Conservation (phyloP, 202 grass and related monocot species). For the Miscanthus sacchariflorus region DNA sequence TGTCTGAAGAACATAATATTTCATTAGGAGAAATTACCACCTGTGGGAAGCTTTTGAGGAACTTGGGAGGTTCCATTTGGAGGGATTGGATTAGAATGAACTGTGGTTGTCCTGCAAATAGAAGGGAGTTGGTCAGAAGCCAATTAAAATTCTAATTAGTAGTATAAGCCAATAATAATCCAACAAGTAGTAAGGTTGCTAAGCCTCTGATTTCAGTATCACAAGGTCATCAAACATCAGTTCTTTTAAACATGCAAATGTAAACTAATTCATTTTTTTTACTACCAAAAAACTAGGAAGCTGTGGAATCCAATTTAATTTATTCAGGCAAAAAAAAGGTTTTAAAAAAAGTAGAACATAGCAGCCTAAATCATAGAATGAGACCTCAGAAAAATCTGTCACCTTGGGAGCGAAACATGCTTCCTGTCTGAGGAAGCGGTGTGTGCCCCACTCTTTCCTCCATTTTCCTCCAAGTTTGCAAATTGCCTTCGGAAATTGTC, state of each 20-base stretch:
- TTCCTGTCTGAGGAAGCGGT: slow-evolving; percentile 68
- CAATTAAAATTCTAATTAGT: slow-evolving; percentile 25
- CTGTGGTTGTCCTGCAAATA: slow-evolving; percentile 72
- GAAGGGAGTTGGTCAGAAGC: slow-evolving; percentile 31
- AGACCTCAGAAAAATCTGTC: slow-evolving; percentile 14
- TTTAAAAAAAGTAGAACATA: slow-evolving; percentile 20
- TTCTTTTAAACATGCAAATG: slow-evolving; percentile 23
- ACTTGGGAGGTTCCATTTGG: slow-evolving; percentile 53
- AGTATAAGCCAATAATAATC: slow-evolving; percentile 26
- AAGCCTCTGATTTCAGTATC: slow-evolving; percentile 7
- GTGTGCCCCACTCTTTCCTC: slow-evolving; percentile 66
- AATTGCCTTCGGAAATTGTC: slow-evolving; percentile 97
- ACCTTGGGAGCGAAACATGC: slow-evolving; percentile 98
- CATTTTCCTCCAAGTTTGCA: slow-evolving; percentile 90
- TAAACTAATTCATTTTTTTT: slow-evolving; percentile 36
- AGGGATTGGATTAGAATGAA: slow-evolving; percentile 71
- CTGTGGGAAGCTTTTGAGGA: slow-evolving; percentile 78
- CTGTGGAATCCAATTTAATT: not conserved
- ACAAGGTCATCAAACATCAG: slow-evolving; percentile 31
- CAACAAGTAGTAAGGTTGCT: slow-evolving; percentile 23
- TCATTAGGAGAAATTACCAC: slow-evolving; percentile 55
- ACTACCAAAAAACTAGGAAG: not conserved
- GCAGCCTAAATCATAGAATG: slow-evolving; percentile 13
- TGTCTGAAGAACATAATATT: slow-evolving; percentile 24
- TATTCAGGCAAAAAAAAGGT: not conserved